Evolutionary conservation across 2,329 filamentous ascomycete genomes (phyloP), one percentile per base, ranked within the genome.

Genomic region (Raffaelea deltoideospora): DNA sequence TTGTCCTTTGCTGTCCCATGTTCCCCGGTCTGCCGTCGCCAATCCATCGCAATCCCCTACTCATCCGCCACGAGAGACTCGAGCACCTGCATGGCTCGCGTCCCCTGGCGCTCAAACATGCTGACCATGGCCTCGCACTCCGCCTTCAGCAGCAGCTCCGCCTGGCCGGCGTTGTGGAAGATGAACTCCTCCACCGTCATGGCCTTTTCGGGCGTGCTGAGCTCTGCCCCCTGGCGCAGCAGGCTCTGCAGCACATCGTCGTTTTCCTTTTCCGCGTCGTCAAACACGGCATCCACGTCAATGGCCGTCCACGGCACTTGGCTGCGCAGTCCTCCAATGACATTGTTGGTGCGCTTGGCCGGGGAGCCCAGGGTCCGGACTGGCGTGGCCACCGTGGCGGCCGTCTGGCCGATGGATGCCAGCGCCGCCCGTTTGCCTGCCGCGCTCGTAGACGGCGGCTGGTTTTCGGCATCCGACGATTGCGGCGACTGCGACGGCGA

Each of bases 161-260:
- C 85, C 51, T 78, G 66, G 42, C 70, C 69, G 0, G 90, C 90
- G 46, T 90, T 87, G 57, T 78, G 72, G 40, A 76, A 65, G 28
- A 98, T 80, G 85, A 88, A 98, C 55, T 95, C 77, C 54, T 94
- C 85, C 0, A 96, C 84, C 5, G 77, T 88, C 87, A 98, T 94
- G 27, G 69, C 65, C 62, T 80, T 86, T 61, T 96, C 90, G 0
- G 76, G 72, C 37, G 69, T 80, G 3, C 72, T 79, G 37, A 98
- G 58, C 13, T 70, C 70, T 1, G 65, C 65, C 11, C 72, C 74
- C 28, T 67, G 62, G 38, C 61, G 64, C 14, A 78, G 53, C 20
- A 73, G 59, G 10, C 59, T 56, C 15, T 60, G 60, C 2, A 61
- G 60, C 3, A 62, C 60, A 0, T 58, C 55, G 38, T 72, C 75